Percentiles rank a stretch among this genome's conserved stretches.
Conservation (phyloP, 2,329 filamentous ascomycete species). For the Arthrobotrys sphaeroides region DNA sequence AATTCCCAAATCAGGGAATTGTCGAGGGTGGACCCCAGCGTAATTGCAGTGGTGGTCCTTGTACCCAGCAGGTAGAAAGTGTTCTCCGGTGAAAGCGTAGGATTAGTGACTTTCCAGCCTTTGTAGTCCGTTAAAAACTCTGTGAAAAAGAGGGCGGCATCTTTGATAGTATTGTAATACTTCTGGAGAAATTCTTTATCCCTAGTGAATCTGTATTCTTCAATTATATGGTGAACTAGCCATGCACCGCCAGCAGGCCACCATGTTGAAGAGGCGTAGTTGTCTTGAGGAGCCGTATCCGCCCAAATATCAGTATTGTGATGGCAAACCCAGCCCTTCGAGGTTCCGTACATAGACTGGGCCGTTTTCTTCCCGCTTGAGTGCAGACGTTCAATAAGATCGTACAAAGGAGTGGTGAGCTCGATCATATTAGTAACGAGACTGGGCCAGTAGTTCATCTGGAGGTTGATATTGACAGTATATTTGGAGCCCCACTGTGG, state of each 20-base stretch:
- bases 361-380: slow-evolving; percentile 60
- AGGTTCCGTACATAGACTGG: slow-evolving; percentile 60
- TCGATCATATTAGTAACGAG: slow-evolving; percentile 60
- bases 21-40: slow-evolving; percentile 65
- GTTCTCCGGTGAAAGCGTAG: slow-evolving; percentile 62
- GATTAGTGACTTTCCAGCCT: slow-evolving; percentile 60
- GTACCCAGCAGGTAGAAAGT: slow-evolving; percentile 57
- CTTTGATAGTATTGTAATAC: slow-evolving; percentile 59
- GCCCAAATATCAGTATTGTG: slow-evolving; percentile 63
- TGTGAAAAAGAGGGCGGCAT: slow-evolving; percentile 61
- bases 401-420: slow-evolving; percentile 62
- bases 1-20: slow-evolving; percentile 63
- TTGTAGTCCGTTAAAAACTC: slow-evolving; percentile 61
- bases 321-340: slow-evolving; percentile 60
- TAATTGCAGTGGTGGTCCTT: slow-evolving; percentile 58
- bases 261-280: slow-evolving; percentile 56
- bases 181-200: slow-evolving; percentile 58
- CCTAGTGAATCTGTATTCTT: slow-evolving; percentile 61
- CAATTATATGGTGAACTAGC: slow-evolving; percentile 62
- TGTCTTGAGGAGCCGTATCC: slow-evolving; percentile 61
- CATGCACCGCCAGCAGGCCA: slow-evolving; percentile 63
- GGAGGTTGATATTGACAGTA: slow-evolving; percentile 66
- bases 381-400: slow-evolving; percentile 61
- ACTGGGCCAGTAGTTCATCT: slow-evolving; percentile 67
- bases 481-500: slow-evolving; percentile 65